A percentile compares a stretch with the other conserved stretches of the same genome.
Conservation (phyloP, 805 yeast species). For the Candida quercuum region DNA sequence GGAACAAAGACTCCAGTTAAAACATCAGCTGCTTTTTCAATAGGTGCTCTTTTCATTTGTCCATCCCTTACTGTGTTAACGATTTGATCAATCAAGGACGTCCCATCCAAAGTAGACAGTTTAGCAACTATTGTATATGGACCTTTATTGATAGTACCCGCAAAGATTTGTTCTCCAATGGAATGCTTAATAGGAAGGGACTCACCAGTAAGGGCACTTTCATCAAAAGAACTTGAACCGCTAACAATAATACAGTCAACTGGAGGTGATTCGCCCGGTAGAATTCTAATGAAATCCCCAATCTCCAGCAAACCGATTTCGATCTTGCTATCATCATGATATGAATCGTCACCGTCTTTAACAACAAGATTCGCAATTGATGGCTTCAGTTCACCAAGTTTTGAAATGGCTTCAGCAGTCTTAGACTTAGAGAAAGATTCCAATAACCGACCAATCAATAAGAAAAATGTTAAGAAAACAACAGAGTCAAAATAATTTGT, state of each 20-base stretch:
- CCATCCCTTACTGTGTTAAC: conserved; percentile 68
- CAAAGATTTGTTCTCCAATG: conserved; percentile 62
- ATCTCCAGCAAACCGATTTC: conserved; percentile 43
- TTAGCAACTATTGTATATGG: conserved; percentile 47
- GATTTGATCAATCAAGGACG: conserved; percentile 64
- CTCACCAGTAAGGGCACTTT: conserved; percentile 60
- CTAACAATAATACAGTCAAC: conserved; percentile 47
- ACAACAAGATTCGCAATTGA: conserved; percentile 41
- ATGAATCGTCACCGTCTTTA: conserved; percentile 13
- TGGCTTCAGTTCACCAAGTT: conserved; percentile 47
- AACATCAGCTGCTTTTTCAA: conserved; percentile 63
- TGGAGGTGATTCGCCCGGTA: conserved; percentile 57
- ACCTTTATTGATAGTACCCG: conserved; percentile 69
- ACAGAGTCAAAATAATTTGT: conserved; percentile 78
- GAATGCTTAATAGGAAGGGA: conserved; percentile 51
- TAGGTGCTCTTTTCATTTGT: conserved; percentile 66
- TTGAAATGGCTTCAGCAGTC: conserved; percentile 60
- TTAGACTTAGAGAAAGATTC: conserved; percentile 63
- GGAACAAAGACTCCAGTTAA: conserved; percentile 75
- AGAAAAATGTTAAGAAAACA: conserved; percentile 66
- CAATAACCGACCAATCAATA: conserved; percentile 63
- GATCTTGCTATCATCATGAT: conserved; percentile 27
- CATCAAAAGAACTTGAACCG: conserved; percentile 49
- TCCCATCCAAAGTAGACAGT: conserved; percentile 54
- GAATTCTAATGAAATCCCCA: conserved; percentile 43